Base-by-base conservation (phyloP, 441 rosid genomes). In the Biscutella auriculata region DNA sequence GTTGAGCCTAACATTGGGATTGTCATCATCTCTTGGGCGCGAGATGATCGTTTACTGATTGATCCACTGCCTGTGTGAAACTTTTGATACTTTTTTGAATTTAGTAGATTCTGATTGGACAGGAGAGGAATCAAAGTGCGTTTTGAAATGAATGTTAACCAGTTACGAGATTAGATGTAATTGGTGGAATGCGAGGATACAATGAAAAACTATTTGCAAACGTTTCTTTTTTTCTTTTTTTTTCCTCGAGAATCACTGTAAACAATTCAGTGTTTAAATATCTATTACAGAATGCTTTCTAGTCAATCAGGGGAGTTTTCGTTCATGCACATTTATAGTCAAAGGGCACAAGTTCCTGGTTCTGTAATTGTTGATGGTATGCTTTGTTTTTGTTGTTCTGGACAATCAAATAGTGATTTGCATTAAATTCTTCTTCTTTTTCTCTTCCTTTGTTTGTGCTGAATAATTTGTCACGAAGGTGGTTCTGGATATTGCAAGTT, bases 401-500 rank as follows among this genome's bases (percentile, higher is more conserved):
- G 46, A 39, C 6, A n/a, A 28, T 36, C 41, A 14, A 39, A 10
- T 16, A 10, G 30, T 12, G 48, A 15, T 27, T 32, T 32, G 7
- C 9, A n/a, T 37, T 49, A 1, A 8, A 12, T 41, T 50, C 4
- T 12, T 27, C 14, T 21, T 47, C 3, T 11, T 45, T 9, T 21
- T 50, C 23, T 19, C 50, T 9, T 37, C 10, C 6, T 48, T 40
- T 27, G 44, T 32, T 50, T 30, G 48, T 28, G 25, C 9, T 53
- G 15, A 10, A 26, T 21, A 47, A 6, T 17, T 26, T 1, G 56
- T 40, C 26, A 7, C 32, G 44, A 60, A 91, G 98, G 95, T 73
- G 95, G 98, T 54, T 85, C 96, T 27, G 98, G 98, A 46, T 87
- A 85, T 64, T 85, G 95, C 71, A 87, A 91, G 65, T 87, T 45